phyloP scores from a whole-genome alignment of 106 monocot species.

The Xerophyta viscosa region DNA sequence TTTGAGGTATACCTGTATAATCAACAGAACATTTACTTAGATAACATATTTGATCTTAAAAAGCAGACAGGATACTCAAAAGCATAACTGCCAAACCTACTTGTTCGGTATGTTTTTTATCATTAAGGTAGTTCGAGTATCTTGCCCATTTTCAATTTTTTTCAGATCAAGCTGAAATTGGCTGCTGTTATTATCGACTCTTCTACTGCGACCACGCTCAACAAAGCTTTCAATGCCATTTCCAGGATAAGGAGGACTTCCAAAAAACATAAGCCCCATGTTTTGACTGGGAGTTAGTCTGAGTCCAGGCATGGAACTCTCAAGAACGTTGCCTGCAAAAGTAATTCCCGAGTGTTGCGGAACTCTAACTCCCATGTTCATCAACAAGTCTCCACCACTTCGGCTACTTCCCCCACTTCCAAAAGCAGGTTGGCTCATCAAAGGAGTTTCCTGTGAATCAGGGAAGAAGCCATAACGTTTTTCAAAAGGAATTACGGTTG shows the following conservation, averaged over 20 bases:
- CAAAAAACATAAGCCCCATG: constrained; percentile 31
- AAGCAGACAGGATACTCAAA: no score
- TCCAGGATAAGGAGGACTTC: constrained; percentile 41
- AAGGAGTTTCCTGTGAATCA: constrained; percentile 46
- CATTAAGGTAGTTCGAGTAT: constrained; percentile 80
- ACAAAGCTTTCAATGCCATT: constrained; percentile 37
- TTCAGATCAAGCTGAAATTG: constrained; percentile 79
- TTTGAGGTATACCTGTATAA: constrained; percentile 71
- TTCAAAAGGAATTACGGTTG: constrained; percentile 66
- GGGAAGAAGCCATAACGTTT: constrained; percentile 52
- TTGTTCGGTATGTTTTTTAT: constrained; percentile 96
- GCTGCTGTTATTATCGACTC: constrained; percentile 21
- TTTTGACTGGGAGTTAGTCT: constrained; percentile 39
- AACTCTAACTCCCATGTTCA: constrained; percentile 26
- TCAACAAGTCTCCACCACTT: constrained; percentile 32
- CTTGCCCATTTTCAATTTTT: constrained; percentile 63
- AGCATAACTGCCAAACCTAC: constrained; percentile 19
- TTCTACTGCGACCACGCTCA: constrained; percentile 38
- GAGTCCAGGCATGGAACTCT: constrained; percentile 29
- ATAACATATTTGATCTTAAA: no score
- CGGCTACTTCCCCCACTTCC: constrained; percentile 25
- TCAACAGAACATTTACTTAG: no score
- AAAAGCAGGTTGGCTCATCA: constrained; percentile 31
- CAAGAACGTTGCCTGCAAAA: constrained; percentile 28
- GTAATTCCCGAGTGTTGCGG: constrained; percentile 25